phyloP scores from a whole-genome alignment of 2,329 filamentous ascomycete species.

The Microascus cirrosus region DNA sequence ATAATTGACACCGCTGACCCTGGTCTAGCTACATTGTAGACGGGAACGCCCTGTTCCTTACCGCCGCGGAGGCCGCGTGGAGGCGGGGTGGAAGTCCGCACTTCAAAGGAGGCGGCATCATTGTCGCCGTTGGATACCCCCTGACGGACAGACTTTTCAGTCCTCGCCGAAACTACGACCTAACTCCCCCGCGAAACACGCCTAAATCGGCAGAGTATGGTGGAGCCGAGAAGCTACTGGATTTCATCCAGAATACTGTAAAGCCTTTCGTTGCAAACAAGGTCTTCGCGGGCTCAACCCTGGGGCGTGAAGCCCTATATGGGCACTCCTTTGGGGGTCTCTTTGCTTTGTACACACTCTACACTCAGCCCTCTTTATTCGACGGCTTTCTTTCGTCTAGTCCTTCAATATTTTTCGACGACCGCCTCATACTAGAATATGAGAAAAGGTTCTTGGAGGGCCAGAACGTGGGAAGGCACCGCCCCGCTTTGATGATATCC shows the following conservation, averaged over 20 bases:
- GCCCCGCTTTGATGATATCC: conserved; percentile 13
- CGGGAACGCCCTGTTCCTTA: conserved; percentile 11
- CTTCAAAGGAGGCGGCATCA: conserved; percentile 5
- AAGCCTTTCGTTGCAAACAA: conserved; percentile 18
- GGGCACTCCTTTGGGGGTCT: conserved; percentile 31
- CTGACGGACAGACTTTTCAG: conserved; percentile 4
- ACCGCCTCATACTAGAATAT: conserved; percentile 18
- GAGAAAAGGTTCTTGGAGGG: conserved; percentile 10
- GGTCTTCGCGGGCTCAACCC: conserved; percentile 2
- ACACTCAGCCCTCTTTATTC: conserved; percentile 21
- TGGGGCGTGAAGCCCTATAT: conserved; percentile 24
- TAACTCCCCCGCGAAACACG: conserved; percentile 6
- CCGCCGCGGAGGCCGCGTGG: conserved; percentile 7
- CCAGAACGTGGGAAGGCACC: neutral
- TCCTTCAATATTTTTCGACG: conserved; percentile 28
- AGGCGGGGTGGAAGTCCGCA: neutral
- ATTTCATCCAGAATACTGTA: conserved; percentile 22
- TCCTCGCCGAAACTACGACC: conserved; percentile 6
- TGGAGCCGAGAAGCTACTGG: neutral
- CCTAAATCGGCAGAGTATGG: neutral
- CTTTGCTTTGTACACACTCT: conserved; percentile 25
- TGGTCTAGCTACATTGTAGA: conserved; percentile 9
- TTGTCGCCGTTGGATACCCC: conserved; percentile 10
- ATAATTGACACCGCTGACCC: neutral
- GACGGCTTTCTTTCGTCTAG: conserved; percentile 26